phyloP scores from a whole-genome alignment of 768 basidiomycete genomes.

The Boletus rex-veris region DNA sequence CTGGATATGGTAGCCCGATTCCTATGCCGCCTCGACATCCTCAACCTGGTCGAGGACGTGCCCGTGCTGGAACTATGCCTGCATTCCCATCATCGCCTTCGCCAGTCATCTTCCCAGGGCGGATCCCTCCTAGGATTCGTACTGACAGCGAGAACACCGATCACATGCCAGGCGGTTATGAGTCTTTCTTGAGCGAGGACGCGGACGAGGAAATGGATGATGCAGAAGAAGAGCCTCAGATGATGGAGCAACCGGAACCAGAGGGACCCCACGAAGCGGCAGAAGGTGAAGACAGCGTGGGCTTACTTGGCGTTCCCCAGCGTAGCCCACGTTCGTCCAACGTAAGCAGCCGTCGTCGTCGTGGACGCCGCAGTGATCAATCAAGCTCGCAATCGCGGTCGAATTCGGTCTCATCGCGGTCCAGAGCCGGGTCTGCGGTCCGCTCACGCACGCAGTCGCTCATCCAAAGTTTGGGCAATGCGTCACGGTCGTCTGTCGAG shows the following conservation, averaged over 20 bases:
- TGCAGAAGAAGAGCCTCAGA: constrained; percentile 32
- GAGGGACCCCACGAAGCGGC: constrained; percentile 56
- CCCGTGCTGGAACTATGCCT: constrained; percentile 40
- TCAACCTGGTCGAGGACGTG: constrained; percentile 34
- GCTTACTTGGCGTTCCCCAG: constrained; percentile 50
- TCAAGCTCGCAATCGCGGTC: constrained; percentile 33
- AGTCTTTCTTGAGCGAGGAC: constrained; percentile 32
- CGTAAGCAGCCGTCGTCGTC: constrained; percentile 33
- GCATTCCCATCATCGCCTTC: constrained; percentile 36
- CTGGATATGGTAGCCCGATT: constrained; percentile 34
- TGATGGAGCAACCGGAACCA: constrained; percentile 43
- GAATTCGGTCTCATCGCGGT: constrained; percentile 34
- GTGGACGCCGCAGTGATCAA: constrained; percentile 35
- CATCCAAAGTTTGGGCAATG: constrained; percentile 60
- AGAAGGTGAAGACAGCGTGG: constrained; percentile 62
- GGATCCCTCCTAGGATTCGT: constrained; percentile 24
- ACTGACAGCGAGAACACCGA: constrained; percentile 30
- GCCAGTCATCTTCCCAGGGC: constrained; percentile 31
- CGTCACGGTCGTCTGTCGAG: constrained; percentile 59
- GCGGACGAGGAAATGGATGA: constrained; percentile 34
- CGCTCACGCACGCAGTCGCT: constrained; percentile 66
- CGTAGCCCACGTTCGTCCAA: constrained; percentile 46
- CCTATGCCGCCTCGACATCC: constrained; percentile 51
- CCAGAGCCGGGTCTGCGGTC: constrained; percentile 46
- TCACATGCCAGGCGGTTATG: constrained; percentile 26